Evolutionary conservation across 1,139 yeast species (phyloP), one percentile per base, ranked within the genome.

Genomic region (Kodamaea sp.): DNA sequence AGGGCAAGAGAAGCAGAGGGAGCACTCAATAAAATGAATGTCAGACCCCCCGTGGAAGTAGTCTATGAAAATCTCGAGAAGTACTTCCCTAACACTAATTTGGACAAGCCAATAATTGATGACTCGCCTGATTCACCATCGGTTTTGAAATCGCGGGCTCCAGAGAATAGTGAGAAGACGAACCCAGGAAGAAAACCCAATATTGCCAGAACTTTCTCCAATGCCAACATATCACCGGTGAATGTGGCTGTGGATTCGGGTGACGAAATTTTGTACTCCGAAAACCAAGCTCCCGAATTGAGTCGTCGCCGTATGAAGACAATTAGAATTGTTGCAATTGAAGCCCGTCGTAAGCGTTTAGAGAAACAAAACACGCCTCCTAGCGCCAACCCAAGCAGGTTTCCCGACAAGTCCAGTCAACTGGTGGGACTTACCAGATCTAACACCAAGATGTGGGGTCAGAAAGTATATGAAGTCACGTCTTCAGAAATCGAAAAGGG

Each of bases 381-480:
- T 43, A 67, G 96, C 41, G 75, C 78, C 33, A 86, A 90, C 50
- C 89, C 97, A 1, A 90, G 89, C 58, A 77, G 19, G 15, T 29
- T 92, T 80, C 89, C 97, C 97, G 97, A 97, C 7, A 87, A 86
- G 12, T 14, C 26, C 2, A 19, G 32, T 6, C 22, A 34, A 3
- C 22, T 16, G 14, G 34, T 36, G 15, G 49, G 77, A 15, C 51
- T 87, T 25, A 70, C 87, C 43, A 68, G 97, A 39, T 76, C 80
- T 35, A 88, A 94, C 51, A 94, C 99, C 2, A 92, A 92, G 61
- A 78, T 94, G 83, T 94, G 99, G 99, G 98, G 98, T 9, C 90
- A 88, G 44, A 83, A 77, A 47, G 95, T 88, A 11, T 82, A 89
- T 20, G 98, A 94, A 62, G 94, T 94, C 32, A 89, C 94, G 0